Base-by-base conservation (phyloP, 306 rosid genomes). In the Trifolium subterraneum region DNA sequence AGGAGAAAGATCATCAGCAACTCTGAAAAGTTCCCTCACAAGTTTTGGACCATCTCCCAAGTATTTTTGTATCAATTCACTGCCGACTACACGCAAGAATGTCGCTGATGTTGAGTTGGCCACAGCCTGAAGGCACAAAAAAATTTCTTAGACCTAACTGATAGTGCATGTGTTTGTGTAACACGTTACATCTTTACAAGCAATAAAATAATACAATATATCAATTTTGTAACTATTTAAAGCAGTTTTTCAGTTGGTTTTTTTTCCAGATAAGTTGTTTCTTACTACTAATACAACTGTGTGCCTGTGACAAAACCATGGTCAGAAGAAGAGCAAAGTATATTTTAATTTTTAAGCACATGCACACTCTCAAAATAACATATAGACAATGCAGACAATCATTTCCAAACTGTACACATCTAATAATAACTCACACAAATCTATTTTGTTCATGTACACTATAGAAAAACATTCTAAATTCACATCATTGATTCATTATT, bases 31-130 rank as follows among this genome's bases (percentile, higher is more conserved):
- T 78, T 94, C 99, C 87, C 99, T 90, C 51, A 92, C 96, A 63
- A 94, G 87, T 77, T 92, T 94, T 44, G 99, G 99, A 64, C 99
- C 99, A 85, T 94, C 99, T 56, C 99, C 97, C 88, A 92, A 76
- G 82, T 94, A 94, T 48, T 92, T 94, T 69, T 94, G 99, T 66
- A 94, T 94, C 84, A 94, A 86, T 66, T 94, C 99, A 88, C 99
- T 94, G 25, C 99, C 99, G 81, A 94, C 99, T 56, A 94, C 99
- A 56, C 99, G 97, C 73, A 94, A 85, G 88, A 94, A 94, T 35
- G 99, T 94, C 25, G 99, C 99, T 35, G 99, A 94, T 29, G 99
- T 94, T 77, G 99, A 94, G 85, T 94, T 94, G 31, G 99, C 99
- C 35, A 94, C 99, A 7, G 99, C 99, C 99, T 94, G 89, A 78